phyloP scores from a whole-genome alignment of 441 rosid species.

The Euphorbia corollata region DNA sequence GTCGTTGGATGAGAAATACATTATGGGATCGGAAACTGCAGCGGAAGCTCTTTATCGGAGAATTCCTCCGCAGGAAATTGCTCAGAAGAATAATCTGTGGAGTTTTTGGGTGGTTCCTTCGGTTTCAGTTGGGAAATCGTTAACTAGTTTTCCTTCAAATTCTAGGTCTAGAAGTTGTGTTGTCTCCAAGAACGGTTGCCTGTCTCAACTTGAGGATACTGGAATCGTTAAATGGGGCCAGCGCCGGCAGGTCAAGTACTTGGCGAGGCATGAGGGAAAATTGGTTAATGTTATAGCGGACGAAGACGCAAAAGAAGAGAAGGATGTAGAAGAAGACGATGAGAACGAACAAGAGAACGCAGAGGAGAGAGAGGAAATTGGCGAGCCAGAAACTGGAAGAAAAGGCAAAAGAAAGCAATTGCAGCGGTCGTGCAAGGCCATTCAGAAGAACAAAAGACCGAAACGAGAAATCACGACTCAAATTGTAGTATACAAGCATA shows the following conservation, averaged over 20 bases:
- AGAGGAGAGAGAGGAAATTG: conserved; percentile 19
- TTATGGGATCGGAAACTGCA: conserved; percentile 48
- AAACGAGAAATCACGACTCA: conserved; percentile 31
- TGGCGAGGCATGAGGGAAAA: conserved; percentile 28
- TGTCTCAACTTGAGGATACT: conserved; percentile 41
- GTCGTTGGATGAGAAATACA: conserved; percentile 55
- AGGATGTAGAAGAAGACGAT: conserved; percentile 15
- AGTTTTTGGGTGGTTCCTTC: conserved; percentile 54
- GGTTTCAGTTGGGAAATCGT: not conserved
- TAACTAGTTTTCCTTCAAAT: not conserved
- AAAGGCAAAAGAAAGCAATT: conserved; percentile 39
- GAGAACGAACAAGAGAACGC: conserved; percentile 16
- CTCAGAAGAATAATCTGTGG: conserved; percentile 35
- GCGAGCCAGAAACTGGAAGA: conserved; percentile 11
- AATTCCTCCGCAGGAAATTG: conserved; percentile 46
- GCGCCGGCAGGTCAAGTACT: conserved; percentile 53
- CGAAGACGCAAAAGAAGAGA: conserved; percentile 22
- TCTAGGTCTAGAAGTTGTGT: conserved; percentile 1
- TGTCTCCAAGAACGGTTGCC: conserved; percentile 32
- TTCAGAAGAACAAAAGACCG: conserved; percentile 8
- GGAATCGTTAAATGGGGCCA: conserved; percentile 76
- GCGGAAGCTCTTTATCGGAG: conserved; percentile 55
- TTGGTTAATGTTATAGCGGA: conserved; percentile 10
- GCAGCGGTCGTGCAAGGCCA: conserved; percentile 8
- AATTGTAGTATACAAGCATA: conserved; percentile 31